These are phyloP conservation scores for Metschnikowia amazonensis DNA, from an alignment of 805 yeast species.

Conservation along the genomic window DNA sequence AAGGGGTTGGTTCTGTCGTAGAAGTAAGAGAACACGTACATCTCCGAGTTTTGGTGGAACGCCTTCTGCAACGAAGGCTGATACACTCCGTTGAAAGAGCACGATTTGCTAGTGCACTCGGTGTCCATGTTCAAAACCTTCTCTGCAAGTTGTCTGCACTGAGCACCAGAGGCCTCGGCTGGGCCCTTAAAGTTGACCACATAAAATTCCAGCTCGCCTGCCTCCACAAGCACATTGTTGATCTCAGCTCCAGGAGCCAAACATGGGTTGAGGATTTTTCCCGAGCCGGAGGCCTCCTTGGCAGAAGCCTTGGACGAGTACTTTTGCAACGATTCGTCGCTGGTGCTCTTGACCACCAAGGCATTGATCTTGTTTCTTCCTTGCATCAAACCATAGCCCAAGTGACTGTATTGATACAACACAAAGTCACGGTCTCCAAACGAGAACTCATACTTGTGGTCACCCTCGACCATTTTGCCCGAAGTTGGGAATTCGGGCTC, in stretches of 20 bases:
- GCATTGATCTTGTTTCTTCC: slow-evolving; percentile 82
- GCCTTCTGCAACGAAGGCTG: slow-evolving; percentile 87
- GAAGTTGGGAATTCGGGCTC: slow-evolving; percentile 73
- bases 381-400: slow-evolving; percentile 94
- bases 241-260: slow-evolving; percentile 71
- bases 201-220: slow-evolving; percentile 43
- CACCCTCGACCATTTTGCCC: slow-evolving; percentile 75
- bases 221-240: slow-evolving; percentile 57
- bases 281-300: slow-evolving; percentile 38
- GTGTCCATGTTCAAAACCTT: slow-evolving; percentile 76
- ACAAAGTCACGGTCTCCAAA: slow-evolving; percentile 81
- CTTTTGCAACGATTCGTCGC: slow-evolving; percentile 27
- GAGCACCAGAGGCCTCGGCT: slow-evolving; percentile 59
- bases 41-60: slow-evolving; percentile 67
- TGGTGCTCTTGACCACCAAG: slow-evolving; percentile 52
- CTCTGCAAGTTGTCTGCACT: slow-evolving; percentile 86
- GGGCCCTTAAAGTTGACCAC: slow-evolving; percentile 67
- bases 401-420: slow-evolving; percentile 89
- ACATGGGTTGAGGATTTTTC: slow-evolving; percentile 73
- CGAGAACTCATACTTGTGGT: slow-evolving; percentile 72
- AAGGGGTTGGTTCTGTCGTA: slow-evolving; percentile 92
- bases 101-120: slow-evolving; percentile 70
- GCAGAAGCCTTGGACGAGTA: slow-evolving; percentile 28
- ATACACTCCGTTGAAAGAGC: slow-evolving; percentile 96
- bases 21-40: slow-evolving; percentile 90